A percentile compares a stretch with the other conserved stretches of the same genome.
Evolutionary conservation across 176 grass and related monocot species (phyloP).

Genomic region (Panicum miliaceum): DNA sequence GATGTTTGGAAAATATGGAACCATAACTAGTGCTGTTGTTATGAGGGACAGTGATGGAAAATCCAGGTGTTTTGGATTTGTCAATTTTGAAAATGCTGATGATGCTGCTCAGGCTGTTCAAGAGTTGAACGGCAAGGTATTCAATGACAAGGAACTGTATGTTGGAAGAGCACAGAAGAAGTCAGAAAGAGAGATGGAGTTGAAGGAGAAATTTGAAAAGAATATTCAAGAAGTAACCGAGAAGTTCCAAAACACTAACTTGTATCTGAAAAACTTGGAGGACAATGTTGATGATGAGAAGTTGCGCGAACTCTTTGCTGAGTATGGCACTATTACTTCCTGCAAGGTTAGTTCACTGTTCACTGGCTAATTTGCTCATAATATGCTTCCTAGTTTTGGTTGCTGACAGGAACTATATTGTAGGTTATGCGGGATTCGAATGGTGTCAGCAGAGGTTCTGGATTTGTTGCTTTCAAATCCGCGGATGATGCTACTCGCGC

Average conservation of each 20-base stretch:
- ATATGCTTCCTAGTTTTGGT: background rate
- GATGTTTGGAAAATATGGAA: constrained; percentile 84
- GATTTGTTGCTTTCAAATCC: constrained; percentile 94
- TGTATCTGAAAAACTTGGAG: constrained; percentile 97
- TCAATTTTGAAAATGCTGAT: constrained; percentile 90
- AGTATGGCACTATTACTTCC: constrained; percentile 78
- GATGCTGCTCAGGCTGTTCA: constrained; percentile 76
- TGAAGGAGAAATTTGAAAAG: constrained; percentile 89
- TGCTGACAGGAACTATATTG: constrained; percentile 35
- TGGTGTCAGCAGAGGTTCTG: constrained; percentile 85
- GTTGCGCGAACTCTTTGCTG: constrained; percentile 74
- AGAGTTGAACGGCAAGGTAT: constrained; percentile 81
- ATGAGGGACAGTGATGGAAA: constrained; percentile 87
- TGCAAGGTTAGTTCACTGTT: constrained; percentile 71
- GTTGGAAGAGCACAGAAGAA: constrained; percentile 97
- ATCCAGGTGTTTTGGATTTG: constrained; percentile 99
- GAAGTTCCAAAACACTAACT: constrained; percentile 70
- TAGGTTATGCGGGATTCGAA: constrained; percentile 89
- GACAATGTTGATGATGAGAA: constrained; percentile 87
- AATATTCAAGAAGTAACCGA: constrained; percentile 65
- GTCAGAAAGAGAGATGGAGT: constrained; percentile 87
- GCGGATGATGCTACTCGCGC: constrained; percentile 76
- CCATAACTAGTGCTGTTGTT: constrained; percentile 87
- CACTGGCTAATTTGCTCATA: background rate
- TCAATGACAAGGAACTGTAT: constrained; percentile 92